Evolutionary conservation across 176 grass and related monocot species (phyloP).

Genomic region (Oryza nivara): DNA sequence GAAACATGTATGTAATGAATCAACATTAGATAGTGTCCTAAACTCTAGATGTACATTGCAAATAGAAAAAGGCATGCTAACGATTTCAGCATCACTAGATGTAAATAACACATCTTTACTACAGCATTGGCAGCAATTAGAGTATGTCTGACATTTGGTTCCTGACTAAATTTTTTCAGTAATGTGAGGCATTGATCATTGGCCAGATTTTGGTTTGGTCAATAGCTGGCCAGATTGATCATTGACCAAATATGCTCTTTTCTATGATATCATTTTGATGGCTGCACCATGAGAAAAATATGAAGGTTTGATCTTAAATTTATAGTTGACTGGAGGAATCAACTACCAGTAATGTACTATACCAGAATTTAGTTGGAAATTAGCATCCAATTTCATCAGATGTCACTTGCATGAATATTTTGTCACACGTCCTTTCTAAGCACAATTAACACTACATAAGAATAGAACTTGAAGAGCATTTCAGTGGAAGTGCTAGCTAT

Average conservation of each 20-base stretch:
- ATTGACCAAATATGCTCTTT: neutral
- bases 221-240: no score
- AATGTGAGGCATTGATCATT: neutral
- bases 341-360: neutral
- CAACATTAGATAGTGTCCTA: slow-evolving; percentile 21
- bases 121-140: neutral
- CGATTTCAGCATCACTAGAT: neutral
- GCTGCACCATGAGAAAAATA: neutral
- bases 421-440: neutral
- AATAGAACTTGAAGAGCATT: slow-evolving; percentile 34
- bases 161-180: neutral
- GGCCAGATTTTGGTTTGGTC: neutral
- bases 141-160: slow-evolving; percentile 3
- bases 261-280: neutral
- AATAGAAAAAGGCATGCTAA: slow-evolving; percentile 5
- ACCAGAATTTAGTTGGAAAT: slow-evolving; percentile 2
- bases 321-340: slow-evolving; percentile 22
- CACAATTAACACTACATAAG: neutral
- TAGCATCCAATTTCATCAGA: slow-evolving; percentile 10
- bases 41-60: slow-evolving; percentile 11
- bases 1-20: slow-evolving; percentile 22
- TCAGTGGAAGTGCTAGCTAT: slow-evolving; percentile 17
- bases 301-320: slow-evolving; percentile 15
- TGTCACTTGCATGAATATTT: slow-evolving; percentile 10
- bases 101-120: neutral